Evolutionary conservation across 1,284 basidiomycete species (phyloP), one percentile per base, ranked within the genome.

Genomic region (Cryptococcus floricola): DNA sequence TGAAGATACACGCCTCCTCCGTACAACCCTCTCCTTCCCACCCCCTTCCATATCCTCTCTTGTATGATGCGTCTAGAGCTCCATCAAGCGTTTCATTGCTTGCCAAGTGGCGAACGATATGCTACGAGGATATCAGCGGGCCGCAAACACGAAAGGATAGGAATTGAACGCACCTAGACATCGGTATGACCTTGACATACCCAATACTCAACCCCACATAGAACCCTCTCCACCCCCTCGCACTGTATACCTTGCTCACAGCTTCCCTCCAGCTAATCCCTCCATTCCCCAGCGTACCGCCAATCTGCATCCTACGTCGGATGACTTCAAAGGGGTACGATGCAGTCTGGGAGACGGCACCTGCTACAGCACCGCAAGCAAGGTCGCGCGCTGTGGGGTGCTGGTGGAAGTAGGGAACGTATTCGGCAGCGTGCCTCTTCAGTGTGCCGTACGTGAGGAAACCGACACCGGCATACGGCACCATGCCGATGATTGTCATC

Each of bases 301-400:
- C 94, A 4, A 98, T 91, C 77, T 99, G 96, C 89, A 98, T 96
- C 56, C 92, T 81, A 53, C 96, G 80, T 42, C 96, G 83, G 38
- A 98, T 83, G 50, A 99, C 88, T 73, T 99, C 96, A 68, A 98
- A 92, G 1, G 96, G 96, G 71, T 99, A 99, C 19, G 91, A 92
- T 4, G 85, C 85, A 0, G 94, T 96, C 75, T 98, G 95, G 3
- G 87, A 85, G 53, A 91, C 78, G 13, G 87, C 86, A 25, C 96
- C 96, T 0, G 95, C 88, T n/a, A 94, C 75, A 0, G 92, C 96
- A 31, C 96, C 96, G 54, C 93, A 87, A 14, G 79, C 76, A 1
- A 98, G 83, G 66, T 85, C 82, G 16, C 80, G 70, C 2, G 68
- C 54, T 3, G 80, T 80, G 37, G 71, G 68, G 38, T 69, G 63